Evolutionary conservation across 305 asterid species (phyloP).

Genomic region (Fraxinus ornus): DNA sequence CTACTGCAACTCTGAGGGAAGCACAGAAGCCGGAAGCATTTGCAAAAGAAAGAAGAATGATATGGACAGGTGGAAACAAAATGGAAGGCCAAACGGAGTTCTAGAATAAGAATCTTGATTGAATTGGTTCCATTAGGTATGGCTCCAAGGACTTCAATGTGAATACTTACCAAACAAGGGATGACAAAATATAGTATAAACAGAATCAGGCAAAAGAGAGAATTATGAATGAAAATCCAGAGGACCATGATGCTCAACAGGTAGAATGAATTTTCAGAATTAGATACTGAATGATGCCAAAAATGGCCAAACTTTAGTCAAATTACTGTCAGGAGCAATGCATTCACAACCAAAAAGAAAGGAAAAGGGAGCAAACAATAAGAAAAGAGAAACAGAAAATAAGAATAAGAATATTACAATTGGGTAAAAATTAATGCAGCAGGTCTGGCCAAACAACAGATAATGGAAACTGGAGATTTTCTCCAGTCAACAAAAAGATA

Average conservation of each 20-base stretch:
- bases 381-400: slow-evolving; percentile 47
- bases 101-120: slow-evolving; percentile 55
- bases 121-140: slow-evolving; percentile 73
- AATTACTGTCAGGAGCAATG: slow-evolving; percentile 48
- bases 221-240: slow-evolving; percentile 45
- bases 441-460: slow-evolving; percentile 45
- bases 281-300: slow-evolving; percentile 52
- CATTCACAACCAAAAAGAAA: slow-evolving; percentile 50
- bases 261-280: slow-evolving; percentile 49
- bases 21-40: slow-evolving; percentile 73
- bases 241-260: slow-evolving; percentile 63
- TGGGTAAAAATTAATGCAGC: slow-evolving; percentile 41
- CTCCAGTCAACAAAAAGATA: slow-evolving; percentile 46
- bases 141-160: slow-evolving; percentile 67
- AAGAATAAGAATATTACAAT: slow-evolving; percentile 36
- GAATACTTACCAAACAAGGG: slow-evolving; percentile 46
- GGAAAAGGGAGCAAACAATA: slow-evolving; percentile 44
- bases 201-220: slow-evolving; percentile 65
- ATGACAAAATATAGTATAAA: slow-evolving; percentile 49
- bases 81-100: slow-evolving; percentile 77
- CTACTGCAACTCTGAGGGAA: slow-evolving; percentile 71
- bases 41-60: slow-evolving; percentile 81
- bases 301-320: slow-evolving; percentile 43
- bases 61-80: slow-evolving; percentile 71
- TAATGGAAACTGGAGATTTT: slow-evolving; percentile 40